Evolutionary conservation across 2,329 filamentous ascomycete species (phyloP), one percentile per base, ranked within the genome.

Genomic region (Acarospora socialis): DNA sequence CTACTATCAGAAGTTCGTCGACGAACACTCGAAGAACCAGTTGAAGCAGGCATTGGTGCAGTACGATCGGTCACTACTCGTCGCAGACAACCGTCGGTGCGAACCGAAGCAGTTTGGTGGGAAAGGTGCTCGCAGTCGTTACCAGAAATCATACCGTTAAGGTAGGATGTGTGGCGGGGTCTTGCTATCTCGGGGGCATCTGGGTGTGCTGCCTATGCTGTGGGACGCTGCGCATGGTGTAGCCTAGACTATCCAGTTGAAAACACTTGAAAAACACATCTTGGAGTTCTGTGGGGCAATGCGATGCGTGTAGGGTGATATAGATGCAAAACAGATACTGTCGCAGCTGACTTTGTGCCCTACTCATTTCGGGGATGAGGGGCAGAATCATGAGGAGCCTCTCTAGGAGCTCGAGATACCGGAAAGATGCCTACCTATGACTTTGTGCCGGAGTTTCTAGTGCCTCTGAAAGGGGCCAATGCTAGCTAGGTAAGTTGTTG

Each of bases 101-200:
- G 90, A 98, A 76, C 87, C 87, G 68, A 95, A 95, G 86, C 94
- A 94, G 74, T 68, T 68, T 57, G 66, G 65, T 55, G 63, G 63
- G 52, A 35, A 30, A 54, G 87, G 87, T 76, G 87, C 90, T 60
- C 80, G 87, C 60, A 72, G 87, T 59, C 80, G 86, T 61, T 95
- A 83, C 86, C 87, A 95, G 73, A 94, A 94, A 73, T 93, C 86
- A 52, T 93, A 94, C 78, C 83, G 86, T 86, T 93, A 87, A 83
- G 21, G 21, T 21, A 21, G n/a, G 16, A 15, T 15, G 12, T 10
- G 23, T 25, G 44, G 25, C 31, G 36, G 30, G 15, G 34, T 21
- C 26, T 33, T 30, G 29, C 29, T 30, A 31, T 15, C 18, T 26
- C 28, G 28, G 18, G 22, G 32, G 18, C 19, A 20, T n/a, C 3